Base-by-base conservation (phyloP, 768 basidiomycete genomes). In the Rubroboletus satanas region DNA sequence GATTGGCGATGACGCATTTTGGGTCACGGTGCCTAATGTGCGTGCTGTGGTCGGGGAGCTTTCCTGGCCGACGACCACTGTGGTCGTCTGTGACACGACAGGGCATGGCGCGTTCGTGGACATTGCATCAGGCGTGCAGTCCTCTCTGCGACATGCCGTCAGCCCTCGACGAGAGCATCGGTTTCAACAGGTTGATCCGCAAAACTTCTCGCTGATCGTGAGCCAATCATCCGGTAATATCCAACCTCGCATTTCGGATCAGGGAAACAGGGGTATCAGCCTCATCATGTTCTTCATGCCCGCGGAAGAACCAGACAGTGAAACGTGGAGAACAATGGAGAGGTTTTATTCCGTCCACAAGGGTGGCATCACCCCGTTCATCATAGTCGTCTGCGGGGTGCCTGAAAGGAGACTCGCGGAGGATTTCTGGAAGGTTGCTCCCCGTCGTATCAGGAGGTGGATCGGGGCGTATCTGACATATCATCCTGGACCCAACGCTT, bases 51-150 rank as follows among this genome's bases (percentile, higher is more conserved):
- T 66, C 21, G 60, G 52, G 15, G 56, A 58, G 37, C 56, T 59
- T 32, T 54, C 54, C 38, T 60, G 61, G 60, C 57, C 64, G 17
- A 61, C 56, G 33, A 63, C 62, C 38, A 63, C 62, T 1, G 54
- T 65, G 17, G 56, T 57, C 28, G 49, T 63, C 31, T 66, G 59
- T 18, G 63, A 65, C 41, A 32, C 46, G 21, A 57, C 66, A 31
- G 14, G 38, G 29, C 37, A 52, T 1, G 51, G 37, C 29, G 23
- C 23, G 5, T 63, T 65, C 33, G 9, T 8, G 11, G 29, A 39
- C 18, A 51, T 66, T 26, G 61, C 45, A 23, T 44, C 51, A 2
- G 41, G 48, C 5, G 43, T 60, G 36, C 55, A 56, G 43, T 52
- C 51, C 23, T 51, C 45, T n/a, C 53, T 63, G 10, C 45, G 31